Evolutionary conservation across 176 grass and related monocot species (phyloP).

Genomic region (Dendrocalamus sinicus): DNA sequence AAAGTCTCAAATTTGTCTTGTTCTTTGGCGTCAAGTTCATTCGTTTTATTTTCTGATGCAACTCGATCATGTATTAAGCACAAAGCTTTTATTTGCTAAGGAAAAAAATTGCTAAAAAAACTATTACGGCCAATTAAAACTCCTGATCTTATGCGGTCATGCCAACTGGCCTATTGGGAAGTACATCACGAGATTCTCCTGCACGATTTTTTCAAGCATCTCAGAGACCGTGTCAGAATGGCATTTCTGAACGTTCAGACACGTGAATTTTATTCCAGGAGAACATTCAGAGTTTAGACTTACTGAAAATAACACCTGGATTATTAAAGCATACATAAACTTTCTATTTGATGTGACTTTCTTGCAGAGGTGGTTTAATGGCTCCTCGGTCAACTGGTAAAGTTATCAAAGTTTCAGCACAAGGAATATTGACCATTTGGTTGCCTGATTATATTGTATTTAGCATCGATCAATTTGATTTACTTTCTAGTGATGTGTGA

Average conservation of each 20-base stretch:
- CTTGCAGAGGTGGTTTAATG: not conserved
- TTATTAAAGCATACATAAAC: not conserved
- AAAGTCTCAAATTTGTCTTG: not conserved
- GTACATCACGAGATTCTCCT: not conserved
- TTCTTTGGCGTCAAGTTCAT: not conserved
- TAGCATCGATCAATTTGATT: not conserved
- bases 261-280: not conserved
- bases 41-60: not conserved
- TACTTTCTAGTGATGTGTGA: not conserved
- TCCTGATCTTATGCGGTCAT: not conserved
- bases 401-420: not conserved
- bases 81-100: not conserved
- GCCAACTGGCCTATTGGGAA: not conserved
- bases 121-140: not conserved
- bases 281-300: slow-evolving; percentile 29
- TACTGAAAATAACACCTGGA: not conserved
- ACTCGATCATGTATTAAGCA: not conserved
- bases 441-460: not conserved
- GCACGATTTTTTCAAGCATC: not conserved
- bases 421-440: not conserved
- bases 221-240: not conserved
- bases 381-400: not conserved
- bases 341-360: not conserved
- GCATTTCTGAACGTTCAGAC: not conserved
- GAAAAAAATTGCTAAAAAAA: not conserved